A percentile compares a stretch with the other conserved stretches of the same genome.
These are phyloP conservation scores for Erodium moschatum DNA, from an alignment of 441 rosid species.

Conservation along the genomic window DNA sequence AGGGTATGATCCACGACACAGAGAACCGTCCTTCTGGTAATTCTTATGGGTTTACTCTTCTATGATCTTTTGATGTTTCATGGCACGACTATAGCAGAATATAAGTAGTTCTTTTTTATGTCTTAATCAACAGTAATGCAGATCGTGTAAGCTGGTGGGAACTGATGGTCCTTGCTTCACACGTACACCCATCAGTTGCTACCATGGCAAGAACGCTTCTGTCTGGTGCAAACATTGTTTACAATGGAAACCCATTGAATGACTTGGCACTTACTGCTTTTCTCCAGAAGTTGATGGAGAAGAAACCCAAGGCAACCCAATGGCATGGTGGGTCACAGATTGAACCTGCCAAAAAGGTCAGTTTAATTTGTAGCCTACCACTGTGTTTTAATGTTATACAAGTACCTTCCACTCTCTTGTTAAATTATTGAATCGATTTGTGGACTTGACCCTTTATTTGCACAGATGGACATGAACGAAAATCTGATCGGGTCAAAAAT, in stretches of 20 bases:
- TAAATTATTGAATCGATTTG: neutral
- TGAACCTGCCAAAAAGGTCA: slow-evolving; percentile 87
- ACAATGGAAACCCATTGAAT: slow-evolving; percentile 77
- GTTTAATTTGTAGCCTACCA: slow-evolving; percentile 6
- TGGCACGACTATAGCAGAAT: neutral
- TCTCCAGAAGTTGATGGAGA: slow-evolving; percentile 96
- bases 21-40: slow-evolving; percentile 92
- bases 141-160: slow-evolving; percentile 93
- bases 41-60: slow-evolving; percentile 11
- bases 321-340: slow-evolving; percentile 99
- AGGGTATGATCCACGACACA: slow-evolving; percentile 80
- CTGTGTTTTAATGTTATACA: no score
- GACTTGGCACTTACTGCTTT: slow-evolving; percentile 75
- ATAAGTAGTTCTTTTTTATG: neutral
- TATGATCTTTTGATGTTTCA: slow-evolving; percentile 2
- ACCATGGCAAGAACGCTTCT: slow-evolving; percentile 94
- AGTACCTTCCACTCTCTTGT: neutral
- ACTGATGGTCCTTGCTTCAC: slow-evolving; percentile 71
- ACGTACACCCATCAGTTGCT: slow-evolving; percentile 89
- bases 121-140: slow-evolving; percentile 54
- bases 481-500: slow-evolving; percentile 72
- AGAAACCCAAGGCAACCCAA: slow-evolving; percentile 67
- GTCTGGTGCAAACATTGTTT: slow-evolving; percentile 74
- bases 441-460: slow-evolving; percentile 2
- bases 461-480: slow-evolving; percentile 69